These are phyloP conservation scores for Omphalotus guepiniiformis DNA, from an alignment of 768 basidiomycete species.

Conservation along the genomic window DNA sequence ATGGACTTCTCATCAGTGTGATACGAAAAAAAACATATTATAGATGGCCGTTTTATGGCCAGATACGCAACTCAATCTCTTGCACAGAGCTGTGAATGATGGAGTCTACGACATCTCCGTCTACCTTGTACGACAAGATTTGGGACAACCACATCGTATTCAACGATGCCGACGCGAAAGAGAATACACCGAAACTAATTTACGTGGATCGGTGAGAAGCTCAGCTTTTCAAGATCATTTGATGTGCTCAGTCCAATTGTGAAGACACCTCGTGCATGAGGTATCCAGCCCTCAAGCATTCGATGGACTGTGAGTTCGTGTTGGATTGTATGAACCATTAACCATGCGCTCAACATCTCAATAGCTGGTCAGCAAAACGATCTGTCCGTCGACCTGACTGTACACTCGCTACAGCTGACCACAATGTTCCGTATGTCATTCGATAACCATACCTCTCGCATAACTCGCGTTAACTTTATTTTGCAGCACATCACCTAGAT, in stretches of 20 bases:
- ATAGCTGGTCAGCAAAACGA: conserved; percentile 71
- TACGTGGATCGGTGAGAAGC: conserved; percentile 78
- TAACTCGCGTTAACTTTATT: conserved; percentile 66
- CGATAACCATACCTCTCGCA: conserved; percentile 46
- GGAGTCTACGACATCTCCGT: conserved; percentile 45
- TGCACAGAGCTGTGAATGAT: no score
- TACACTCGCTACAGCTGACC: conserved; percentile 85
- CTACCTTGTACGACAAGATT: conserved; percentile 96
- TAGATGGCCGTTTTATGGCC: no score
- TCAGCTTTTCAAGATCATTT: background rate
- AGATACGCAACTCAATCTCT: no score
- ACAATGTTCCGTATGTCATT: conserved; percentile 73
- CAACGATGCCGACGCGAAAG: no score
- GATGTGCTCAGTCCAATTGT: background rate
- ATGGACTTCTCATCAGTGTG: no score
- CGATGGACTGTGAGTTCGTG: conserved; percentile 71
- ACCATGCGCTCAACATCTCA: conserved; percentile 9
- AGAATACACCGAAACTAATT: conserved; percentile 73
- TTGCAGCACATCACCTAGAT: background rate
- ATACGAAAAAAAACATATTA: no score
- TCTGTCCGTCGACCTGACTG: conserved; percentile 82
- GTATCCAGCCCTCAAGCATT: conserved; percentile 91
- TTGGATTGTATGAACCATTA: background rate
- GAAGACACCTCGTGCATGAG: conserved; percentile 74
- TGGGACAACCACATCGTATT: conserved; percentile 96